Base-by-base conservation (phyloP, 2,329 filamentous ascomycete genomes). In the Fusarium sp. region DNA sequence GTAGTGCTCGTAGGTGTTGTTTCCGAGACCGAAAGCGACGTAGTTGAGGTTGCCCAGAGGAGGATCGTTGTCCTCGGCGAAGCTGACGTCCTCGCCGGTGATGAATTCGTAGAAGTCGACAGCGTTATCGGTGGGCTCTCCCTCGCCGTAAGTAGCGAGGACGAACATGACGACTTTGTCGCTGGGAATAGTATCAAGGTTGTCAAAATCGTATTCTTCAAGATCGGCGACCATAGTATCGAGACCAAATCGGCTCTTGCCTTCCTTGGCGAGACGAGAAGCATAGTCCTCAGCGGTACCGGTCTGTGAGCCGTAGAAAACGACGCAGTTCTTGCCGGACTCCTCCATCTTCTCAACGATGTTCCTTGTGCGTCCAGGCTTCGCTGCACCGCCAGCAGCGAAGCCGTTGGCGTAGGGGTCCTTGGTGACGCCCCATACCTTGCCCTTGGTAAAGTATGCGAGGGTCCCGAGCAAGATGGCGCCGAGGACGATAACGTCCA, bases 1-100 rank as follows among this genome's bases (percentile, higher is more conserved):
- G 89, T 98, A 99, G 88, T 99, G 97, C 83, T 99, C 97, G 83
- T 99, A 99, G 31, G 97, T 98, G 88, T 98, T 99, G 88, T 99
- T 99, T 77, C 97, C 97, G 43, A 99, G 91, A 80, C 97, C 97
- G 80, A 99, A 99, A 67, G 95, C 90, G 80, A 99, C 95, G 81
- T 95, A 99, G 83, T 95, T 96, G 81, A 99, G 90, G 80, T 94
- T 95, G 61, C 86, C 88, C 64, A 99, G 90, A 59, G 96, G 90
- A 72, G 92, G 89, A 24, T 96, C 93, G 54, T 84, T 85, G 78
- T 92, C 90, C 80, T 95, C 91, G 76, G 93, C 94, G 85, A 98
- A 98, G 76, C 90, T 86, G 67, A 93, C 88, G 66, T 97, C 94
- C 20, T 98, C 95, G 75, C 90, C 90, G 59, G 90, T 94, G 80